Evolutionary conservation across 306 rosid species (phyloP), one percentile per base, ranked within the genome.

Genomic region (Dicorynia guianensis): DNA sequence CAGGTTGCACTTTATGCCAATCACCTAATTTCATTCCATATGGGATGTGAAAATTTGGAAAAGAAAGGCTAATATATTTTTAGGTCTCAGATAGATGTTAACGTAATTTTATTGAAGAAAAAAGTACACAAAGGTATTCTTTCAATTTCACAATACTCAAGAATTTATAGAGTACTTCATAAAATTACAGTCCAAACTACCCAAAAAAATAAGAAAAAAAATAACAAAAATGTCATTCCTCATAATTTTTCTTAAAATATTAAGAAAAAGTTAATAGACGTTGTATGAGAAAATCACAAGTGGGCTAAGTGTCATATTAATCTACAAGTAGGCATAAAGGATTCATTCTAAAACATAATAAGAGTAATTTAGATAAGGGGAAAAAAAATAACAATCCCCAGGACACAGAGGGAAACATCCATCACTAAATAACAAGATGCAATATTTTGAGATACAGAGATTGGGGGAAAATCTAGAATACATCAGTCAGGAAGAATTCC

Each of bases 1-100:
- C 59, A 50, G 42, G 38, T 11, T 18, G 48, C 12, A 35, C 50
- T 64, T 64, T 74, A 61, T 39, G 49, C 11, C 11, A 74, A 81
- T 38, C 20, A 77, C 62, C 19, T 5, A 44, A 43, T 75, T 59
- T 19, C 11, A 64, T 52, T 52, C 53, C 33, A 36, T 33, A 66
- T 13, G 39, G 34, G 39, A 66, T 44, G 49, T 48, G 18, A 30
- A 54, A 82, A 55, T 6, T 40, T 43, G 48, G 15, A 7, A 50
- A 56, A 4, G 30, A 9, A 40, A 40, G 10, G 39, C 4, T 8
- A 53, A 2, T 14, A 53, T 33, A 67, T 52, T 35, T 30, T 8
- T 35, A 79, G 67, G 65, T 66, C 70, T 36, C 59, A 46, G 73
- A 25, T 40, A 72, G 36, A 69, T 50, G 30, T 25, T 25, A 25